Evolutionary conservation across 1,284 basidiomycete genomes (phyloP).

Genomic region (Ustilago vetiveriae): DNA sequence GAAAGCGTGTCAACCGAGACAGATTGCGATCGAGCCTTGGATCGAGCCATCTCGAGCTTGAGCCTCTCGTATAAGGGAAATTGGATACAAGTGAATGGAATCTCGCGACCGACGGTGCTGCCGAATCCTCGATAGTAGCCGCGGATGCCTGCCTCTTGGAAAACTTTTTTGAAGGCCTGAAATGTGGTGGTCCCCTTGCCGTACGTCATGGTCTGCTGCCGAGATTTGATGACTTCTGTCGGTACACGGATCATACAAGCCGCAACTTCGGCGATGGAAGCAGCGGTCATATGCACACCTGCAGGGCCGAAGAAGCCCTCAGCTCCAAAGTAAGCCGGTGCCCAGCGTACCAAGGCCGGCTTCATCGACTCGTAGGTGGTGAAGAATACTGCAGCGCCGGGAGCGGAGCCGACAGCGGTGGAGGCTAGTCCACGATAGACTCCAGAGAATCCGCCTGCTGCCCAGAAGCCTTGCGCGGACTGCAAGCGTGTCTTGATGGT

Average conservation of each 20-base stretch:
- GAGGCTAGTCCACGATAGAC: conserved; percentile 95
- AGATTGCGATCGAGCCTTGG: conserved; percentile 10
- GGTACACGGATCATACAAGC: conserved; percentile 93
- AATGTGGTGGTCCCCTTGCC: conserved; percentile 72
- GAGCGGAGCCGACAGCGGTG: conserved; percentile 93
- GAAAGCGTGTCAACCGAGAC: neutral
- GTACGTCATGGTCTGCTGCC: conserved; percentile 79
- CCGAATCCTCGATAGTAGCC: conserved; percentile 84
- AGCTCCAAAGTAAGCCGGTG: conserved; percentile 23
- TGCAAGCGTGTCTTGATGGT: conserved; percentile 95
- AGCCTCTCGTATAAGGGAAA: conserved; percentile 94
- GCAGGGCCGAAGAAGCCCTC: conserved; percentile 51
- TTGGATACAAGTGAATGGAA: conserved; percentile 96
- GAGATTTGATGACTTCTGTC: conserved; percentile 90
- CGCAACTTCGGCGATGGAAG: conserved; percentile 69
- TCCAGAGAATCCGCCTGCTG: conserved; percentile 87
- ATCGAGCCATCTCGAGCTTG: conserved; percentile 71
- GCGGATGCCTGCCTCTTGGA: conserved; percentile 73
- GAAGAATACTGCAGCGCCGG: conserved; percentile 95
- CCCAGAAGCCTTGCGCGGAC: conserved; percentile 83
- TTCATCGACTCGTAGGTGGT: conserved; percentile 93
- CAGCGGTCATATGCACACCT: conserved; percentile 67
- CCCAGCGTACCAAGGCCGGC: conserved; percentile 67
- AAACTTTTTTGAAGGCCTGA: conserved; percentile 70
- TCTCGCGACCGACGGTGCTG: conserved; percentile 83